Conservation (phyloP, 2,329 filamentous ascomycete species). For the Cercospora zeina region DNA sequence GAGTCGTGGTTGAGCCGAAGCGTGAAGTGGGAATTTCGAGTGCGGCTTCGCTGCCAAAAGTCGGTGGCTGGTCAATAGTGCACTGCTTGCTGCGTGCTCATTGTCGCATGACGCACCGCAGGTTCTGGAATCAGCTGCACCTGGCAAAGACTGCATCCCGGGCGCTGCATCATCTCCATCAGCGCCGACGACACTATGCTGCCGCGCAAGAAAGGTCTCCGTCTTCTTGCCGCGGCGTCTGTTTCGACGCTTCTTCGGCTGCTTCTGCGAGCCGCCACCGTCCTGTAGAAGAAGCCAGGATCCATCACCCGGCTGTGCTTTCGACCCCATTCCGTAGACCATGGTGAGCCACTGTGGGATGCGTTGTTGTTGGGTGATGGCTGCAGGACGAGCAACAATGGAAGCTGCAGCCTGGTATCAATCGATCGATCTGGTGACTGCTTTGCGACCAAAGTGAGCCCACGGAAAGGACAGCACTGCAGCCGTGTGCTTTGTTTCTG, state of each 20-base stretch:
- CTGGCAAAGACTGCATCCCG: not conserved
- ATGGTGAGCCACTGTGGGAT: not conserved
- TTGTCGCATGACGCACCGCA: not conserved
- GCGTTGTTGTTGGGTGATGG: not conserved
- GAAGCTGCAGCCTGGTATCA: not conserved
- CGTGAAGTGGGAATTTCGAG: not conserved
- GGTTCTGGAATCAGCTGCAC: not conserved
- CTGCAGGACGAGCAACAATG: not conserved
- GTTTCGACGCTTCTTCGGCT: constrained; percentile 4
- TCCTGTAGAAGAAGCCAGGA: constrained; percentile 18
- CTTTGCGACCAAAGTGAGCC: not conserved
- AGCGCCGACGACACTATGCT: constrained; percentile 16
- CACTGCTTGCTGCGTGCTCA: not conserved
- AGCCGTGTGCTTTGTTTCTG: not conserved
- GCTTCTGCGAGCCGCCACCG: not conserved
- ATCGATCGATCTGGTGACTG: not conserved
- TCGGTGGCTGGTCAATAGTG: constrained; percentile 14
- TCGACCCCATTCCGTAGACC: not conserved
- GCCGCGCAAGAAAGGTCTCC: constrained; percentile 17
- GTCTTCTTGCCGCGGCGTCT: not conserved
- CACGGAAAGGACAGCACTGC: not conserved
- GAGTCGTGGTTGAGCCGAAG: constrained; percentile 5
- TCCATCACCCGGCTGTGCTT: constrained; percentile 27
- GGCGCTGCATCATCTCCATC: constrained; percentile 1
- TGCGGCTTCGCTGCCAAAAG: not conserved